Percentiles rank a stretch among this genome's conserved stretches.
These are phyloP conservation scores for Pseudocercospora eumusae DNA, from an alignment of 2,329 filamentous ascomycete genomes.

Conservation along the genomic window DNA sequence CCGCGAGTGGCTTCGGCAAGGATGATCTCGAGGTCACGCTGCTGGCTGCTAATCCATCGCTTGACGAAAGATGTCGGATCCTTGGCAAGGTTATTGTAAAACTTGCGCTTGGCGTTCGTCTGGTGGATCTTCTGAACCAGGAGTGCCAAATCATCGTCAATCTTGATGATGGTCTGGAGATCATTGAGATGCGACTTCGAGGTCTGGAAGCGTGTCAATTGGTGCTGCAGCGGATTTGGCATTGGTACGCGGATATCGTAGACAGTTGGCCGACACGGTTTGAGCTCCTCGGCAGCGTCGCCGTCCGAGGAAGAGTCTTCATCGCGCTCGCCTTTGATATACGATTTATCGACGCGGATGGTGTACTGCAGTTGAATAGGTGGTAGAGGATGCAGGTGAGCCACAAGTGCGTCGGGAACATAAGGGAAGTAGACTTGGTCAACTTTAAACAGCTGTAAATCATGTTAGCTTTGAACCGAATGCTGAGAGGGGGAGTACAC, in stretches of 20 bases:
- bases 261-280: slow-evolving; percentile 69
- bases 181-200: slow-evolving; percentile 57
- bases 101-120: slow-evolving; percentile 86
- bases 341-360: slow-evolving; percentile 75
- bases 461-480: slow-evolving; percentile 10
- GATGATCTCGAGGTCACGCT: slow-evolving; percentile 84
- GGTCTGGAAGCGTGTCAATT: slow-evolving; percentile 52
- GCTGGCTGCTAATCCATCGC: slow-evolving; percentile 88
- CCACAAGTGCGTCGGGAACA: slow-evolving; percentile 70
- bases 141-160: slow-evolving; percentile 84
- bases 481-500: slow-evolving; percentile 38
- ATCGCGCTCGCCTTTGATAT: slow-evolving; percentile 63
- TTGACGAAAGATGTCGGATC: slow-evolving; percentile 83
- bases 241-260: slow-evolving; percentile 85
- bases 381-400: slow-evolving; percentile 75
- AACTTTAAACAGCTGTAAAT: slow-evolving; percentile 63
- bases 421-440: slow-evolving; percentile 83
- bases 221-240: slow-evolving; percentile 76
- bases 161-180: slow-evolving; percentile 71
- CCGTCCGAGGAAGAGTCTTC: slow-evolving; percentile 55
- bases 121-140: slow-evolving; percentile 80
- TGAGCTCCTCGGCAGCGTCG: slow-evolving; percentile 18
- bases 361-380: slow-evolving; percentile 87
- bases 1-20: slow-evolving; percentile 74
- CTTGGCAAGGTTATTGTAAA: slow-evolving; percentile 74